Base-by-base conservation (phyloP, 2,329 filamentous ascomycete genomes). In the Pseudocercospora pini-densiflorae region DNA sequence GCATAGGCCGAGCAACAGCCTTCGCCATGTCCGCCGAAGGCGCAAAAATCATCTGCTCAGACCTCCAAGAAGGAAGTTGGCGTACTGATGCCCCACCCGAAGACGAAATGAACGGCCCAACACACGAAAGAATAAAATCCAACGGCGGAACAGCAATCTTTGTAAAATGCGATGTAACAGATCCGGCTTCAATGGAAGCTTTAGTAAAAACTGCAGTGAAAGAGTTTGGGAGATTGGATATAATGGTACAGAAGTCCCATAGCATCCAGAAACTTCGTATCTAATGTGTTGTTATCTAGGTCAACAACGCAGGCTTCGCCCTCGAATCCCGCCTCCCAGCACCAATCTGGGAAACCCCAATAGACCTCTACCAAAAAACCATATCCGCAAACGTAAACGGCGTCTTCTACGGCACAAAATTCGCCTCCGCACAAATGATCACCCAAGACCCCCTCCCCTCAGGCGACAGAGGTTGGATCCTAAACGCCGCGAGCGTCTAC, bases 341-440 rank as follows among this genome's bases (percentile, higher is more conserved):
- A 1, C 77, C 78, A 0, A 75, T 87, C 5, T 86, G 87, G 76
- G 71, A 83, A 60, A 80, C 81, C 3, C 68, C 77, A 0, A 83
- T 86, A 43, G 74, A 77, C 0, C 77, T 76, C 0, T 88, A 82
- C 77, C 82, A 88, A 49, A 71, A 68, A 49, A 78, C 77, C 0
- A 59, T 77, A 14, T 47, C 63, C 10, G 72, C 80, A 4, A 82
- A 82, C 61, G 65, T 77, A n/a, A 76, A 73, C 23, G 78, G 78
- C 7, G 80, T 81, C 0, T 82, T 81, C 60, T 71, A 79, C 0
- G 80, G 80, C 0, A 80, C 77, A 60, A 86, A 86, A 59, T 83
- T 82, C 68, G 81, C 81, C 1, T 73, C 78, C 1, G 63, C 64
- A 0, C 84, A 86, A 68, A 86, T 87, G 83, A 75, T 85, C 23